Base-by-base conservation (phyloP, 495 filamentous ascomycete species). In the Hyaloscypha hepaticicola region DNA sequence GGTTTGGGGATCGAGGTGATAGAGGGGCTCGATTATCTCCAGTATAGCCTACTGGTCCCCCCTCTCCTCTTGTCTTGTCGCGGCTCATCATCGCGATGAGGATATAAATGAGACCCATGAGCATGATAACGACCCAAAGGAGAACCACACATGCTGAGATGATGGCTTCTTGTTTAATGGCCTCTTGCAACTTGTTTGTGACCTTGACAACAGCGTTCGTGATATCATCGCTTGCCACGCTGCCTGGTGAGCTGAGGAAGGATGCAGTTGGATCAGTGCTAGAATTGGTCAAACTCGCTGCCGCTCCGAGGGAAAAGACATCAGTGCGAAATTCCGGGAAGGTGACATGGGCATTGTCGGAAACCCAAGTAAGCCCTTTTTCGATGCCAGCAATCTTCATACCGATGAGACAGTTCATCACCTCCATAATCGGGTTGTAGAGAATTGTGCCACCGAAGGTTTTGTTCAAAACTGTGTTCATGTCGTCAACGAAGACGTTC, bases 341-440 rank as follows among this genome's bases (percentile, higher is more conserved):
- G 63, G 85, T 77, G 67, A 99, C 82, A 56, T 96, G 84, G 1
- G 96, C 93, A 69, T 97, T 72, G 68, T 98, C 88, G 62, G 87
- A 80, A 33, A 96, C 88, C 92, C 93, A 99, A 0, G 90, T 96
- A 0, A 98, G 84, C 9, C 89, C 95, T 68, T 88, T 87, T 72
- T 98, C 81, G 66, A 98, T 82, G 12, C 86, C 78, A 16, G 85
- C 83, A 63, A 94, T 75, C 77, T 94, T 93, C 63, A 92, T 74
- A n/a, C 81, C 85, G 60, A 96, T 82, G 12, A 96, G 72, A 66
- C 92, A 96, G 67, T 89, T 79, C 60, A 93, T 83, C 21, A 96
- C 79, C 5, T 88, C 90, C 48, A 83, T 77, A 52, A 96, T 82
- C 0, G 92, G 90, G 4, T 85, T 81, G 64, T 88, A 81, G 45